Base-by-base conservation (phyloP, 441 rosid species). In the Croton laevigatus region DNA sequence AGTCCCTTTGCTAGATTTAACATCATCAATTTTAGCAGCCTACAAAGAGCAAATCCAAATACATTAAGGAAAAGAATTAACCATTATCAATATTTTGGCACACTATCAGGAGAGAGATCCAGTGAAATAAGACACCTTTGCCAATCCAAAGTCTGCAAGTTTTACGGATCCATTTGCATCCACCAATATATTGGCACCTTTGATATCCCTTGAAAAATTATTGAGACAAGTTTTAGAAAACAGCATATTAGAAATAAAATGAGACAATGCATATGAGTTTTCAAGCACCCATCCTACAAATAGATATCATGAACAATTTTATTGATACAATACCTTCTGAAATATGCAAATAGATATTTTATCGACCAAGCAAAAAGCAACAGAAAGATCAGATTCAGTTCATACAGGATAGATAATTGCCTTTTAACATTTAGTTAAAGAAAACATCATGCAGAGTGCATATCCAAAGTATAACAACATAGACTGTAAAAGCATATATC, bases 111-210 rank as follows among this genome's bases (percentile, higher is more conserved):
- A 53, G 60, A 62, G 59, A 61, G 72, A 59, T 66, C 65, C 32
- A 9, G 63, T 36, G 40, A 42, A 61, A 67, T 22, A 42, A 51
- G 40, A 57, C 69, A 93, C 98, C 98, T 93, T 93, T 64, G 97
- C 97, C 82, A 93, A 81, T 46, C 98, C 98, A 83, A 90, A 93
- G 81, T 93, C 97, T 62, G 97, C 93, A 77, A 93, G 95, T 79
- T 93, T 93, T 44, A 93, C 97, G 0, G 81, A 89, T 72, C 98
- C 98, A 76, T 27, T 84, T 1, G 87, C 84, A 74, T 87, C 89
- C 62, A 90, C 98, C 86, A 93, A 75, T 75, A 93, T 87, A 72
- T 93, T 93, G 68, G 97, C 95, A 66, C 98, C 90, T 76, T 93
- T 93, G 62, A 93, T 78, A 75, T 93, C 98, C 89, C 98, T 93